Conservation (phyloP, 2,329 filamentous ascomycete species). For the Penicillium sp. region DNA sequence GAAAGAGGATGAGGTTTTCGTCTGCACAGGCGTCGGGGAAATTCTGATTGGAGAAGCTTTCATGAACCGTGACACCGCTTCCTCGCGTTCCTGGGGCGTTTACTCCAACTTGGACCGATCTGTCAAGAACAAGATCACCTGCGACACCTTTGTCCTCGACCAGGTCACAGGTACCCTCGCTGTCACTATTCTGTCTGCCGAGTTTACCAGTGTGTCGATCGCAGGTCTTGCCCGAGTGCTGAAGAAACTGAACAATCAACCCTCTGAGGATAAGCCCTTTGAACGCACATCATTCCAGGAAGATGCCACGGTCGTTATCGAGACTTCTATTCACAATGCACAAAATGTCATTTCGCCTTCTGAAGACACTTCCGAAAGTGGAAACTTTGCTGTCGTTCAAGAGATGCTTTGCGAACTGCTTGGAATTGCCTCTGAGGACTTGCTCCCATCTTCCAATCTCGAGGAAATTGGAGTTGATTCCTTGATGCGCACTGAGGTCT, state of each 20-base stretch:
- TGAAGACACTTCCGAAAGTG: neutral
- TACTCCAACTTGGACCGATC: neutral
- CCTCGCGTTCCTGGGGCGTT: neutral
- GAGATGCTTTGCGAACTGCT: neutral
- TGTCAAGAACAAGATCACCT: neutral
- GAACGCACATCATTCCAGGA: neutral
- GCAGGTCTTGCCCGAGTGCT: neutral
- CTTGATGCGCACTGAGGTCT: constrained; percentile 1
- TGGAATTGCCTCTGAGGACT: neutral
- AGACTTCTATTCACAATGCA: neutral
- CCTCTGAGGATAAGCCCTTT: neutral
- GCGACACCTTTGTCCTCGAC: constrained; percentile 1
- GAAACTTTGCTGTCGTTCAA: neutral
- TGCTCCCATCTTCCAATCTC: neutral
- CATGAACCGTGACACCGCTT: neutral
- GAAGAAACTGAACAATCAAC: neutral
- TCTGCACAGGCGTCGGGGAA: neutral
- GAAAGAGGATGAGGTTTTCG: neutral
- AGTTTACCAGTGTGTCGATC: neutral
- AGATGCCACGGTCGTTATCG: neutral
- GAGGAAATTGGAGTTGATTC: constrained; percentile 4
- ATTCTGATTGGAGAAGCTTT: neutral
- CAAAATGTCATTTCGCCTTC: neutral
- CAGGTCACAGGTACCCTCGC: neutral
- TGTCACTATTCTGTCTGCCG: neutral